These are phyloP conservation scores for Chlamydomonas reinhardtii DNA, from an alignment of 163 green algal species.

Conservation along the genomic window DNA sequence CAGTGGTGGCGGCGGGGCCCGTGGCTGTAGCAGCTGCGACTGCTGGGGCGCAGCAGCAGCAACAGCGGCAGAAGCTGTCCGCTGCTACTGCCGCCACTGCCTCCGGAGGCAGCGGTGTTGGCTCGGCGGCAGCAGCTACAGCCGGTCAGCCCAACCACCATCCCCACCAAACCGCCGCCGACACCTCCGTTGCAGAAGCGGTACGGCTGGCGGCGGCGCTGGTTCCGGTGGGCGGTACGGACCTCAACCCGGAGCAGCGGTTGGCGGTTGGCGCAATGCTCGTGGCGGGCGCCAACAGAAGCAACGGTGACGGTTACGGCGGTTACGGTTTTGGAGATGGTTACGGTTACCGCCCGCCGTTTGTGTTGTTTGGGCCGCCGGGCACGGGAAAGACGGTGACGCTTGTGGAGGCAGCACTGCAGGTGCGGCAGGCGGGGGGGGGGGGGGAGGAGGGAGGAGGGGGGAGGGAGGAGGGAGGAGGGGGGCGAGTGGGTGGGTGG, in stretches of 20 bases:
- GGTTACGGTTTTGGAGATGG: too few relatives aligned
- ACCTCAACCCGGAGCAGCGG: slow-evolving; percentile 45
- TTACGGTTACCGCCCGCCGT: neutral
- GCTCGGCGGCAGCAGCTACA: neutral
- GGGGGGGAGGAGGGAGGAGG: too few relatives aligned
- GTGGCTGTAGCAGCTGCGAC: neutral
- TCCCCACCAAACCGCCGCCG: neutral
- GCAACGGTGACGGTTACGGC: neutral
- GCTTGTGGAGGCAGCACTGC: slow-evolving; percentile 35
- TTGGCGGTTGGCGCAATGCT: slow-evolving; percentile 25
- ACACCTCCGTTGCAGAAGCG: neutral
- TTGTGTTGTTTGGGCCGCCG: slow-evolving; percentile 45
- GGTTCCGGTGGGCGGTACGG: slow-evolving; percentile 10
- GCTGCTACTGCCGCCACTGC: too few relatives aligned
- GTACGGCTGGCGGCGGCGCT: slow-evolving; percentile 10
- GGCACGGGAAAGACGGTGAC: slow-evolving; percentile 48
- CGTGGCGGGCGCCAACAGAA: neutral
- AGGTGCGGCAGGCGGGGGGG: too few relatives aligned
- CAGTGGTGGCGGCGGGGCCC: too few relatives aligned
- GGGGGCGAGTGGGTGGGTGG: too few relatives aligned
- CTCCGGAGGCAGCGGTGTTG: too few relatives aligned
- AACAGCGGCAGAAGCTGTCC: too few relatives aligned
- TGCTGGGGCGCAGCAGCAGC: neutral
- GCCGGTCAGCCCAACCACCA: too few relatives aligned
- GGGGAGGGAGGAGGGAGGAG: too few relatives aligned